These are phyloP conservation scores for Oryza punctata DNA, from an alignment of 176 grass and related monocot species.

Conservation along the genomic window DNA sequence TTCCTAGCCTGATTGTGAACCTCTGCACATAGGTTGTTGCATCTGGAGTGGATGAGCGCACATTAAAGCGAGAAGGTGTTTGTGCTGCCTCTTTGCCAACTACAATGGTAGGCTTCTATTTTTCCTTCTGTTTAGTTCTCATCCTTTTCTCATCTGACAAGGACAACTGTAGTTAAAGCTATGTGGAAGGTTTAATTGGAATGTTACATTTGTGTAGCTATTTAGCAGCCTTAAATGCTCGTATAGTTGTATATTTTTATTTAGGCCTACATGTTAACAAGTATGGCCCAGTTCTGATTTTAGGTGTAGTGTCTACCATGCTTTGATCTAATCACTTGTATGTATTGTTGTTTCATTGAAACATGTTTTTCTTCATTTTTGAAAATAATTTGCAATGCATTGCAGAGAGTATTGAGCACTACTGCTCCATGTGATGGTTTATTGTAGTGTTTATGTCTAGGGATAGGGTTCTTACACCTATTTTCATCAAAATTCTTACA, in stretches of 20 bases:
- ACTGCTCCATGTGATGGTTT: neutral
- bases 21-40: constrained; percentile 73
- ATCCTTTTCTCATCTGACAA: constrained; percentile 5
- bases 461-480: constrained; percentile 26
- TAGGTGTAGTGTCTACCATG: neutral
- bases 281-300: too few relatives aligned
- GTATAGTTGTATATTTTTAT: neutral
- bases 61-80: constrained; percentile 95
- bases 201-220: neutral
- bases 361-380: constrained; percentile 5
- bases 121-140: constrained; percentile 8
- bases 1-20: constrained; percentile 3
- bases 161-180: neutral
- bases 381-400: neutral
- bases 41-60: constrained; percentile 92
- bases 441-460: constrained; percentile 7
- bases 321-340: neutral
- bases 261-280: neutral
- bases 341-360: neutral
- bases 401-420: neutral
- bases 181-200: constrained; percentile 23
- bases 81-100: constrained; percentile 98
- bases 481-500: neutral
- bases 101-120: constrained; percentile 66
- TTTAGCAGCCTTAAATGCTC: neutral